These are phyloP conservation scores for Neurospora sp. DNA, from an alignment of 495 filamentous ascomycete species.

Conservation along the genomic window DNA sequence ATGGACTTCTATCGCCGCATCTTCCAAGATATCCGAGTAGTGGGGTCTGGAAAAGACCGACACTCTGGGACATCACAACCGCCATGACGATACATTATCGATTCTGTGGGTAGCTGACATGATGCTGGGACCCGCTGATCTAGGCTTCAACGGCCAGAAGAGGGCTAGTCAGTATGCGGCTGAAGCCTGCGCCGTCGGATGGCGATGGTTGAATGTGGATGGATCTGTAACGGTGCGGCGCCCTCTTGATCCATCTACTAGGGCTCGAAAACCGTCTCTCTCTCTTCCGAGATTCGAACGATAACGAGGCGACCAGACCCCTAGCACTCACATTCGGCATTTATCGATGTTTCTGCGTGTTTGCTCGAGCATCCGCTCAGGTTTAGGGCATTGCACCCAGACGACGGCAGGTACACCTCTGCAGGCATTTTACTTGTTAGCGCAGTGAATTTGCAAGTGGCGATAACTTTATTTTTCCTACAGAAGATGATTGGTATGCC, in stretches of 20 bases:
- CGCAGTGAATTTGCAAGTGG: no score
- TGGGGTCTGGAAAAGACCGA: neutral
- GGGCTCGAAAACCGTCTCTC: neutral
- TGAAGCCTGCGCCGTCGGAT: neutral
- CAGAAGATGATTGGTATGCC: no score
- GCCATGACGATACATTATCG: neutral
- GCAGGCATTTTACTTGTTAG: no score
- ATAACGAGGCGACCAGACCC: neutral
- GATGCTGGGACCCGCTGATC: neutral
- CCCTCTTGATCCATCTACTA: neutral
- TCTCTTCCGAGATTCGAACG: neutral
- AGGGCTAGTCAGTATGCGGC: neutral
- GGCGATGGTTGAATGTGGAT: neutral
- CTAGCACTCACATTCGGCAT: neutral
- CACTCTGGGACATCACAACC: neutral
- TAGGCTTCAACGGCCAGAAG: neutral
- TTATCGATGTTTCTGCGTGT: neutral
- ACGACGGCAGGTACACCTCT: no score
- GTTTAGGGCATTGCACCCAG: neutral
- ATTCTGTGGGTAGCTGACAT: neutral
- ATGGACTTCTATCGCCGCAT: neutral
- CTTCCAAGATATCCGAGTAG: neutral
- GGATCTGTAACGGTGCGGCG: neutral
- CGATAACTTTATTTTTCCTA: no score
- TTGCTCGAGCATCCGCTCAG: neutral